Evolutionary conservation across 2,329 filamentous ascomycete genomes (phyloP).

Genomic region (Taxawa tesnikishii): DNA sequence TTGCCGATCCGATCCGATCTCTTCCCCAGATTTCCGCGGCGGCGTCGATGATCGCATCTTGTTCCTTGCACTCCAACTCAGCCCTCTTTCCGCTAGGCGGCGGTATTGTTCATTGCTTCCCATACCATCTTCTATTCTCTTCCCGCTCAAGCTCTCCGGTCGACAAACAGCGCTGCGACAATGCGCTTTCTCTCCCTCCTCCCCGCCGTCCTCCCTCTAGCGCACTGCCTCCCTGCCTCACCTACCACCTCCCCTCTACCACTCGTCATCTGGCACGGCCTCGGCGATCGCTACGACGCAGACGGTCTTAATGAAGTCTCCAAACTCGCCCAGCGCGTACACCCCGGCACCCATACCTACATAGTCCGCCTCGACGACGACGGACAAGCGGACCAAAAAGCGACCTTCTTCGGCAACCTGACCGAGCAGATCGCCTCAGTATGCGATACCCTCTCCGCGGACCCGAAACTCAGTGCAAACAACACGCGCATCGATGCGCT

Average conservation of each 20-base stretch:
- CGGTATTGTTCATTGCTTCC: no score
- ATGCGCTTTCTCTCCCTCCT: conserved; percentile 8
- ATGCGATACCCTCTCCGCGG: conserved; percentile 61
- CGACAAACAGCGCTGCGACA: no score
- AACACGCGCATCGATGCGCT: conserved; percentile 58
- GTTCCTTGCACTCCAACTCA: no score
- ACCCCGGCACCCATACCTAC: conserved; percentile 80
- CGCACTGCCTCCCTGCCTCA: conserved; percentile 11
- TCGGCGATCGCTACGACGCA: conserved; percentile 63
- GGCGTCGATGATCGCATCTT: no score
- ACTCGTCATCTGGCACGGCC: conserved; percentile 86
- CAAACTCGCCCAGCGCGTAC: conserved; percentile 54
- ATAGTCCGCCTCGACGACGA: conserved; percentile 59
- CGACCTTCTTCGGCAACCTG: conserved; percentile 85
- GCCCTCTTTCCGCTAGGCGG: no score
- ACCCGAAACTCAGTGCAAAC: conserved; percentile 52
- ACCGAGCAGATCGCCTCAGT: conserved; percentile 64
- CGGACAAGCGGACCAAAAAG: conserved; percentile 57
- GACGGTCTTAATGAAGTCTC: conserved; percentile 63
- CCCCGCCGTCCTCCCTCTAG: conserved; percentile 9
- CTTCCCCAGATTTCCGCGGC: no score
- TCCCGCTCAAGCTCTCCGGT: no score
- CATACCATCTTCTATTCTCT: no score
- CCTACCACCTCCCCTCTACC: conserved; percentile 50
- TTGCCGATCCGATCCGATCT: no score